These are phyloP conservation scores for Penicillium sp. DNA, from an alignment of 2,329 filamentous ascomycete genomes.

Conservation along the genomic window DNA sequence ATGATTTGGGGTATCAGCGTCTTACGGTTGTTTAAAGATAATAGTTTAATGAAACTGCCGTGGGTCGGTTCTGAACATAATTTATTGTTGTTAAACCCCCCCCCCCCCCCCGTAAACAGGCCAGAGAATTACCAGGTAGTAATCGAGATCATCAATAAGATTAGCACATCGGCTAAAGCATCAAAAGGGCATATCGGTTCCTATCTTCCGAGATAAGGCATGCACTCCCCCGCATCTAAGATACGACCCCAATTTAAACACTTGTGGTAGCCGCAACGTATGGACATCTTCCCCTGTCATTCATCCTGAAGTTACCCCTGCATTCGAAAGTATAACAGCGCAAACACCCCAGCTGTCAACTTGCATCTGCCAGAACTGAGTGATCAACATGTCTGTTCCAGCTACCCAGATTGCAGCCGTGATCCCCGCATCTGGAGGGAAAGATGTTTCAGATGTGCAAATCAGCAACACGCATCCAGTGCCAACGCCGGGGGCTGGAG, in stretches of 20 bases:
- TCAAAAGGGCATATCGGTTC: background rate
- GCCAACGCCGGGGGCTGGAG: slow-evolving; percentile 38
- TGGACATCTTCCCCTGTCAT: background rate
- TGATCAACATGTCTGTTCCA: slow-evolving; percentile 18
- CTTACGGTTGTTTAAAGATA: slow-evolving; percentile 27
- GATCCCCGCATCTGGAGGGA: slow-evolving; percentile 24
- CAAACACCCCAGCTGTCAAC: background rate
- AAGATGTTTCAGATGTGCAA: slow-evolving; percentile 20
- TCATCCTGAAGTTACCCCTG: background rate
- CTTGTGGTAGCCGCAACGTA: background rate
- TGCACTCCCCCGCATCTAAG: slow-evolving; percentile 19
- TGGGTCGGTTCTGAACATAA: slow-evolving; percentile 1
- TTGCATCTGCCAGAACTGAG: background rate
- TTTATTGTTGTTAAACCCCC: background rate
- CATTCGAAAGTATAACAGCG: background rate
- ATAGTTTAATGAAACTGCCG: slow-evolving; percentile 33
- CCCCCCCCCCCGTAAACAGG: background rate
- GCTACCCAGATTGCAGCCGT: slow-evolving; percentile 33
- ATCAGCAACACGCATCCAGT: slow-evolving; percentile 32
- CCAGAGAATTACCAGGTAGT: background rate
- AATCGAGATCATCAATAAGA: background rate
- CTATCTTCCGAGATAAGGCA: slow-evolving; percentile 17
- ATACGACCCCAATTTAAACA: background rate
- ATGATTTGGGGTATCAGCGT: slow-evolving; percentile 20
- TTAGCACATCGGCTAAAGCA: background rate